These are phyloP conservation scores for Purpureocillium lavendulum DNA, from an alignment of 2,329 filamentous ascomycete species.

Conservation along the genomic window DNA sequence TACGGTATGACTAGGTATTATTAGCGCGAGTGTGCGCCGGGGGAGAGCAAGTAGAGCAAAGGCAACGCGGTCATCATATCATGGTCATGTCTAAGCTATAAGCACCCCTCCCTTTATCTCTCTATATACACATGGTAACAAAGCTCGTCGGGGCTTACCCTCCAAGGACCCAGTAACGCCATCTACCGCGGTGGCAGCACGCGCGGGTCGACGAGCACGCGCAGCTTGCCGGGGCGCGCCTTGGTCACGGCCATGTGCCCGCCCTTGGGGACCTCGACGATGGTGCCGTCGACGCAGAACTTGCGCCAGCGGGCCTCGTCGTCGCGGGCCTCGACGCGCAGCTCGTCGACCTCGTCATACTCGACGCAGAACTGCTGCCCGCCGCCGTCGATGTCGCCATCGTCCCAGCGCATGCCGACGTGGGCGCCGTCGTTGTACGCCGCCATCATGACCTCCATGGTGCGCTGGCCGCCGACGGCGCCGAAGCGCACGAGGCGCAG, in stretches of 20 bases:
- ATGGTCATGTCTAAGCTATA: too few species aligned
- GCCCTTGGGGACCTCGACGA: slow-evolving; percentile 61
- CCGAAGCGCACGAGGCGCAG: slow-evolving; percentile 71
- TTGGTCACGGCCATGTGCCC: slow-evolving; percentile 63
- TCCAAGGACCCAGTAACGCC: too few species aligned
- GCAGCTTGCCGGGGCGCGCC: slow-evolving; percentile 31
- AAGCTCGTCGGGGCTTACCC: too few species aligned
- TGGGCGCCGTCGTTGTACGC: slow-evolving; percentile 53
- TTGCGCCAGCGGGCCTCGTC: slow-evolving; percentile 69
- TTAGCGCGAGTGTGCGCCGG: too few species aligned
- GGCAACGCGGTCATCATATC: too few species aligned
- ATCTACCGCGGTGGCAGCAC: slow-evolving; percentile 4
- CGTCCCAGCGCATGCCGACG: slow-evolving; percentile 39
- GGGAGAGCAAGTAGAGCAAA: too few species aligned
- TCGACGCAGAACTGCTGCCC: slow-evolving; percentile 43
- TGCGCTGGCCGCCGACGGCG: slow-evolving; percentile 51
- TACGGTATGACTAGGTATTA: too few species aligned
- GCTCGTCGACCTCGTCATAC: slow-evolving; percentile 61
- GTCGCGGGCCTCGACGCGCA: slow-evolving; percentile 61
- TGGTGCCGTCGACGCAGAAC: slow-evolving; percentile 87
- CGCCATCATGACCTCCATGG: slow-evolving; percentile 68
- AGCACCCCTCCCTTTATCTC: too few species aligned
- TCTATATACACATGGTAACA: too few species aligned
- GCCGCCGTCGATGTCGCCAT: slow-evolving; percentile 23
- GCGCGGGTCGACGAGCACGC: slow-evolving; percentile 32